Conservation (phyloP, 352 stramenopile species). For the Phytopythium boreale region DNA sequence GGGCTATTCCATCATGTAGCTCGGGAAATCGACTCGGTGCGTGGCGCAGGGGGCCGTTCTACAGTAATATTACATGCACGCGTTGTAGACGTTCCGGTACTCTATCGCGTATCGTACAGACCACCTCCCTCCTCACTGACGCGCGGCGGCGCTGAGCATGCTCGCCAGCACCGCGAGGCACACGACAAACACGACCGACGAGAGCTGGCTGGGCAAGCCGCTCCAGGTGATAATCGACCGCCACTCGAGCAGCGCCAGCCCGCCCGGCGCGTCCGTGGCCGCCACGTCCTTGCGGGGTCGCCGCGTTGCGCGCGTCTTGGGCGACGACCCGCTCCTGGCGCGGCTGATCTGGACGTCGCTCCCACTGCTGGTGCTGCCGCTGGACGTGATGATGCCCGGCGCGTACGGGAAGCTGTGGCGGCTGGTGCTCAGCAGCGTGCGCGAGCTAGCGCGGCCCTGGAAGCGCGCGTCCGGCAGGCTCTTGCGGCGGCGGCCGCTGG, state of each 20-base stretch:
- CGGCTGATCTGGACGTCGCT: neutral
- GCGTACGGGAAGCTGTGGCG: conserved; percentile 21
- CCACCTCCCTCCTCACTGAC: neutral
- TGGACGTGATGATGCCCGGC: neutral
- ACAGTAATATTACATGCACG: conserved; percentile 6
- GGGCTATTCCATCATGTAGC: conserved; percentile 7
- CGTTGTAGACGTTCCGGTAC: neutral
- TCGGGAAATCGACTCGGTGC: neutral
- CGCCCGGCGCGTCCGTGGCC: neutral
- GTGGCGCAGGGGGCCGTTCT: neutral
- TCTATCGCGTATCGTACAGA: neutral
- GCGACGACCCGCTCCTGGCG: neutral
- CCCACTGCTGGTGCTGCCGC: conserved; percentile 1
- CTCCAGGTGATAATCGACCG: conserved; percentile 1
- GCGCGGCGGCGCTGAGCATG: conserved; percentile 2
- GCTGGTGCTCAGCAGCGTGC: conserved; percentile 8
- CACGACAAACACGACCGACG: neutral
- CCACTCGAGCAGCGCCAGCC: neutral
- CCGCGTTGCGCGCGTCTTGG: neutral
- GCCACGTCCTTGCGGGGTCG: neutral
- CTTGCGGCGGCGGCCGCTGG: conserved; percentile 39
- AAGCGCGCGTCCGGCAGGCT: conserved; percentile 28
- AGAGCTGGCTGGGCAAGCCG: neutral
- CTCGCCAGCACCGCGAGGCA: conserved; percentile 3
- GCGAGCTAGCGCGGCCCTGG: conserved; percentile 15